Conservation (phyloP, 805 yeast genomes). For the Saccharomycopsis sp. region DNA sequence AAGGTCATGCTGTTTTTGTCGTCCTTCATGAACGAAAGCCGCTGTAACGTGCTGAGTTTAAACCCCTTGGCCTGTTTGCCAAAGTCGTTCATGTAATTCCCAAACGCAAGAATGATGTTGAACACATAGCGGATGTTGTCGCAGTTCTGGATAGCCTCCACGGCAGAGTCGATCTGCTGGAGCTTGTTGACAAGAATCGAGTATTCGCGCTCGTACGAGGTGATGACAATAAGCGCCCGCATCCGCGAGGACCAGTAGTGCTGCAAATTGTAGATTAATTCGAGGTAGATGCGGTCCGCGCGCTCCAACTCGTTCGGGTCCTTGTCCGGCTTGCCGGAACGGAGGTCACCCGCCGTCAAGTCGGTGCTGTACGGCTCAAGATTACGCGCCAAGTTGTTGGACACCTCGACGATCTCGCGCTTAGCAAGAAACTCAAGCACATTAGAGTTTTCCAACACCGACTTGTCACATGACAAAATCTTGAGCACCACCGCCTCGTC, state of each 20-base stretch:
- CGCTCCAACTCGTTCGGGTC: slow-evolving; percentile 75
- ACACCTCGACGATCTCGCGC: slow-evolving; percentile 67
- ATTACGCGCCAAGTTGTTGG: slow-evolving; percentile 61
- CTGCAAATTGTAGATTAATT: slow-evolving; percentile 73
- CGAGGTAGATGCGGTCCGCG: slow-evolving; percentile 79
- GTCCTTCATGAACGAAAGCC: slow-evolving; percentile 87
- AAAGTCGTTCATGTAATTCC: slow-evolving; percentile 94
- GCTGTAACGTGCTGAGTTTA: slow-evolving; percentile 79
- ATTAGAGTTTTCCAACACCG: slow-evolving; percentile 59
- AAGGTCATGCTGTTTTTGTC: slow-evolving; percentile 82
- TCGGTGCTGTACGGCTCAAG: slow-evolving; percentile 77
- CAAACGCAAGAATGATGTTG: slow-evolving; percentile 82
- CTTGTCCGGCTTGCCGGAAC: slow-evolving; percentile 48
- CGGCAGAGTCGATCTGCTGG: slow-evolving; percentile 66
- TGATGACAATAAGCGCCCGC: slow-evolving; percentile 66
- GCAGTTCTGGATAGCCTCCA: slow-evolving; percentile 57
- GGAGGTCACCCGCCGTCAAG: slow-evolving; percentile 44
- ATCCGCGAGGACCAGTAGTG: slow-evolving; percentile 91
- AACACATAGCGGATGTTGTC: slow-evolving; percentile 63
- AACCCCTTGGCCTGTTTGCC: slow-evolving; percentile 91
- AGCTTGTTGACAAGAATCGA: slow-evolving; percentile 62
- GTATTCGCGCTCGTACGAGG: slow-evolving; percentile 74
- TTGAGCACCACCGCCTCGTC: slow-evolving; percentile 65
- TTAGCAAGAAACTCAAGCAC: slow-evolving; percentile 80
- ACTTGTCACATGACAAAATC: slow-evolving; percentile 69